A percentile compares a stretch with the other conserved stretches of the same genome.
Conservation (phyloP, 2,329 filamentous ascomycete species). For the Geosmithia putterillii region DNA sequence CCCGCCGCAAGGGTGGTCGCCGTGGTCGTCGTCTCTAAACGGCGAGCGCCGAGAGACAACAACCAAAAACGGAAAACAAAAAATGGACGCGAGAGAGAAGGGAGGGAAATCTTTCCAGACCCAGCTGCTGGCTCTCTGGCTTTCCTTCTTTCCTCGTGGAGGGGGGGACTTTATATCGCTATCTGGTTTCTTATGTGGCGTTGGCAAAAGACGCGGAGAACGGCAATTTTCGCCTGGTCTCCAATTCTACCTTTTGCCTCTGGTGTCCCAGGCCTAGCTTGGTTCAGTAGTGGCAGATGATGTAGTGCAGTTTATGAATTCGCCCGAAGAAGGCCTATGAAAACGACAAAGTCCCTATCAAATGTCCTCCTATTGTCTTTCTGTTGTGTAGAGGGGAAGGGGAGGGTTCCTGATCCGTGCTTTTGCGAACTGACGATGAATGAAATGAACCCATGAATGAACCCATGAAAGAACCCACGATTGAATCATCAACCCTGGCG, state of each 20-base stretch:
- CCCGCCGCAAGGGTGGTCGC: conserved; percentile 99
- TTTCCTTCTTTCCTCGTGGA: conserved; percentile 3
- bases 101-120: conserved; percentile 7
- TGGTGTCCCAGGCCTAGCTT: conserved; percentile 5
- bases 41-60: conserved; percentile 8
- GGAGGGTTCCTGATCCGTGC: too few species aligned
- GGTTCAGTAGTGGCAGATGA: conserved; percentile 1
- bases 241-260: conserved; percentile 26
- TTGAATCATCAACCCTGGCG: too few species aligned
- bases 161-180: conserved; percentile 12
- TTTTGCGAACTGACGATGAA: too few species aligned
- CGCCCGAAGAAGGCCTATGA: conserved; percentile 29
- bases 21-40: conserved; percentile 98
- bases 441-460: too few species aligned
- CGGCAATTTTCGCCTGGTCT: conserved; percentile 54
- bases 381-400: too few species aligned
- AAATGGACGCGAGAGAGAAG: neutral
- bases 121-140: too few species aligned
- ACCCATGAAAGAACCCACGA: too few species aligned
- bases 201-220: conserved; percentile 62
- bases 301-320: conserved; percentile 27
- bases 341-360: conserved; percentile 13
- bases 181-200: conserved; percentile 45
- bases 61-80: neutral
- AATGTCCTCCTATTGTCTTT: neutral